A percentile compares a stretch with the other conserved stretches of the same genome.
Evolutionary conservation across 1,139 yeast species (phyloP).

Genomic region (Geotrichum macrosporum): DNA sequence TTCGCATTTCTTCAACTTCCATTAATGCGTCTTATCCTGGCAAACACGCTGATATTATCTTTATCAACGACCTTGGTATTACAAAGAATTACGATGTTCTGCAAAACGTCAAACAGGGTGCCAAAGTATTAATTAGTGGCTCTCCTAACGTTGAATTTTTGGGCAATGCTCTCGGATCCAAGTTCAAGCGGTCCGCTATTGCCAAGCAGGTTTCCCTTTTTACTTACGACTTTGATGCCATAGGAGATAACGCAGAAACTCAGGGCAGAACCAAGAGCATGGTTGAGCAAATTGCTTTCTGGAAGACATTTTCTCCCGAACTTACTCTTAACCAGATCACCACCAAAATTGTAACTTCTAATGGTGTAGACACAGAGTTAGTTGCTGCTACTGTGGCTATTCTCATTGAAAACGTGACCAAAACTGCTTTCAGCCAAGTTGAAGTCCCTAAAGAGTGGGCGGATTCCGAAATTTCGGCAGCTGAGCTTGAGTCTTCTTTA

Average conservation of each 20-base stretch:
- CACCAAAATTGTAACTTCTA: constrained; percentile 73
- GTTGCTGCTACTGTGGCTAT: constrained; percentile 77
- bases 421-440: constrained; percentile 31
- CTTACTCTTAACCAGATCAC: constrained; percentile 61
- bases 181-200: constrained; percentile 54
- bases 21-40: constrained; percentile 40
- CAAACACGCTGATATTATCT: constrained; percentile 57
- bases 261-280: constrained; percentile 72
- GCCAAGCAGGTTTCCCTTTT: constrained; percentile 50
- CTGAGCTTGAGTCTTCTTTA: constrained; percentile 40
- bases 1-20: constrained; percentile 44
- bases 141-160: constrained; percentile 43
- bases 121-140: constrained; percentile 51
- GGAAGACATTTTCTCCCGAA: constrained; percentile 65
- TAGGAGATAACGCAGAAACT: constrained; percentile 49
- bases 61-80: constrained; percentile 57
- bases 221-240: constrained; percentile 32
- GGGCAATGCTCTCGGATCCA: constrained; percentile 50
- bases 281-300: constrained; percentile 74
- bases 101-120: constrained; percentile 55
- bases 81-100: constrained; percentile 57
- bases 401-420: constrained; percentile 42
- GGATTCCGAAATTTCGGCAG: constrained; percentile 38
- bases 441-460: constrained; percentile 39
- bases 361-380: constrained; percentile 77